These are phyloP conservation scores for Lizonia empirigonia DNA, from an alignment of 2,329 filamentous ascomycete genomes.

Conservation along the genomic window DNA sequence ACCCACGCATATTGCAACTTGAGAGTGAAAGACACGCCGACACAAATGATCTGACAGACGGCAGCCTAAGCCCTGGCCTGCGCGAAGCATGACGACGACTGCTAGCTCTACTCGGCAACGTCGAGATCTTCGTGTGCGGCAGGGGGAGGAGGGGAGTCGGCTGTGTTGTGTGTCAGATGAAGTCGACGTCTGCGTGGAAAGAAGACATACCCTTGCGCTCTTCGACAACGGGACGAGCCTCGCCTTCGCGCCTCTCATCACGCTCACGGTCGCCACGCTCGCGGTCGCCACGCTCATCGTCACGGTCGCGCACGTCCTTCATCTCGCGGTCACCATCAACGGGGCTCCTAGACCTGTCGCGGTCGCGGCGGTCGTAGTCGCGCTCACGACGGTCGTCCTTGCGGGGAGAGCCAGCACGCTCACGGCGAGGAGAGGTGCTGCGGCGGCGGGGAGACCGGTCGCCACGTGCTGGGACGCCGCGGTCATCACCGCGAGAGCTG, in stretches of 20 bases:
- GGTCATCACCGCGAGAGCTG: conserved; percentile 73
- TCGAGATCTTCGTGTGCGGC: conserved; percentile 89
- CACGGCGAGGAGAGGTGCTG: conserved; percentile 59
- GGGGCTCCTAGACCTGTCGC: conserved; percentile 72
- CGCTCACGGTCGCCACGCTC: conserved; percentile 56
- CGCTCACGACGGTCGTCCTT: conserved; percentile 72
- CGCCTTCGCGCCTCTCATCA: conserved; percentile 56
- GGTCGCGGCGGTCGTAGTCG: conserved; percentile 71
- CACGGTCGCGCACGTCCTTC: conserved; percentile 63
- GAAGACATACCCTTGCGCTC: conserved; percentile 78
- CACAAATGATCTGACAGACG: conserved; percentile 23
- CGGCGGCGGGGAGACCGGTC: conserved; percentile 63
- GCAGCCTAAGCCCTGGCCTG: conserved; percentile 16
- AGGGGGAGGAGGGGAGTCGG: conserved; percentile 76
- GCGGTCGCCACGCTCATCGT: conserved; percentile 60
- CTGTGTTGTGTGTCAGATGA: conserved; percentile 48
- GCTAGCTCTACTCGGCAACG: conserved; percentile 72
- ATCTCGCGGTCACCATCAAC: conserved; percentile 59
- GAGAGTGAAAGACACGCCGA: conserved; percentile 21
- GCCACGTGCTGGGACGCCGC: conserved; percentile 75
- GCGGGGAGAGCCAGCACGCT: conserved; percentile 69
- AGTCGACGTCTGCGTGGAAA: conserved; percentile 24
- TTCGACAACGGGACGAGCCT: conserved; percentile 81
- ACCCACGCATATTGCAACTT: conserved; percentile 33
- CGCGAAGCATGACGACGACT: conserved; percentile 22